Evolutionary conservation across 1,139 yeast species (phyloP).

Genomic region (Taphrina deformans): DNA sequence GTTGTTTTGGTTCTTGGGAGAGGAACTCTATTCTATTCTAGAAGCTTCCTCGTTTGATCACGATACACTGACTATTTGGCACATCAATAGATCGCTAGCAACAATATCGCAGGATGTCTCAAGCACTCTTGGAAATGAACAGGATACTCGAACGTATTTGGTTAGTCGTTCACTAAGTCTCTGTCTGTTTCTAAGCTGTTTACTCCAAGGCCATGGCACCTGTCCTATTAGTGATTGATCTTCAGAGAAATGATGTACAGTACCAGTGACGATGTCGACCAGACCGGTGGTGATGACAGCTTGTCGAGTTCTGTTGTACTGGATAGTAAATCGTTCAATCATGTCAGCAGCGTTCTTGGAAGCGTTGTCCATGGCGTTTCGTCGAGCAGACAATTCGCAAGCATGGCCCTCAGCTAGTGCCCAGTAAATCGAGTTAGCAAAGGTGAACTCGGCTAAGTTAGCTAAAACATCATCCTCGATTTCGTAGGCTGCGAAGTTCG

Average conservation of each 20-base stretch:
- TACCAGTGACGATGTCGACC: slow-evolving; percentile 99
- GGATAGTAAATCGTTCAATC: slow-evolving; percentile 92
- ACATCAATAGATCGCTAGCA: too few relatives aligned
- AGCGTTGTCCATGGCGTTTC: slow-evolving; percentile 99
- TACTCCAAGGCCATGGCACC: slow-evolving; percentile 15
- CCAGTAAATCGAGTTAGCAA: slow-evolving; percentile 84
- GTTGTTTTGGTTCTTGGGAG: too few relatives aligned
- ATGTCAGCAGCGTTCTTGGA: slow-evolving; percentile 99
- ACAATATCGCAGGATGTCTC: too few relatives aligned
- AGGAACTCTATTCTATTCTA: too few relatives aligned
- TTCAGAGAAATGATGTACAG: slow-evolving; percentile 44
- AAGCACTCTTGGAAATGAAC: too few relatives aligned
- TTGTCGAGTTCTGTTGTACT: slow-evolving; percentile 99
- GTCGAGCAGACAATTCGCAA: slow-evolving; percentile 96
- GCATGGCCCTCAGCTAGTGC: slow-evolving; percentile 99
- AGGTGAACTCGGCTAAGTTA: slow-evolving; percentile 73
- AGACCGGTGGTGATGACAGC: slow-evolving; percentile 99
- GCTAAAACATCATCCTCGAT: slow-evolving; percentile 62
- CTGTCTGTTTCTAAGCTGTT: not conserved
- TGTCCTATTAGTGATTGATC: not conserved
- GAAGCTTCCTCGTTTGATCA: too few relatives aligned
- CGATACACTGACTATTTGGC: too few relatives aligned
- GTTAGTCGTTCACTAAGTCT: not conserved
- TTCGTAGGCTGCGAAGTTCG: slow-evolving; percentile 84
- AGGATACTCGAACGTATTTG: not conserved